Evolutionary conservation across 345 rosid genomes (phyloP).

Genomic region (Sonneratia caseolaris): DNA sequence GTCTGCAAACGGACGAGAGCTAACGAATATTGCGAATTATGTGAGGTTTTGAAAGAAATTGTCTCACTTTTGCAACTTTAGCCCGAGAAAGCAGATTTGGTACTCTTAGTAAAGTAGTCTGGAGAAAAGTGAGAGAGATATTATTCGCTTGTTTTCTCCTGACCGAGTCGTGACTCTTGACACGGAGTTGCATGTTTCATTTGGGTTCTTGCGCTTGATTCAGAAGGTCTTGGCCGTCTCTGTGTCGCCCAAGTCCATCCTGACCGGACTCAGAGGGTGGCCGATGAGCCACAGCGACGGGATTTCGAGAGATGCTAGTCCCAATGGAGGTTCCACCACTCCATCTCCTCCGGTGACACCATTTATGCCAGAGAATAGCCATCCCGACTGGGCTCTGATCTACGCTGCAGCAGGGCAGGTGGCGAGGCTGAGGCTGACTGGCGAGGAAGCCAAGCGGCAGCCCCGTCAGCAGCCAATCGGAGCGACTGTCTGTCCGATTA

Average conservation of each 20-base stretch:
- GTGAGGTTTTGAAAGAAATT: not conserved
- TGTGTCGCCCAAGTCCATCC: constrained; percentile 67
- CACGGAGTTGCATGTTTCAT: not conserved
- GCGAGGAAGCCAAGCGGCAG: constrained; percentile 12
- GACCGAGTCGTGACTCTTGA: not conserved
- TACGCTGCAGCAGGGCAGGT: constrained; percentile 69
- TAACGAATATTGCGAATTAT: not conserved
- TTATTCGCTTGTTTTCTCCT: not conserved
- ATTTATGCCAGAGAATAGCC: constrained; percentile 22
- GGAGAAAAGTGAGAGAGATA: not conserved
- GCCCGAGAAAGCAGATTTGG: not conserved
- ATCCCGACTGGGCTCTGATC: constrained; percentile 40
- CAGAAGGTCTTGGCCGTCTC: constrained; percentile 25
- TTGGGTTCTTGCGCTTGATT: not conserved
- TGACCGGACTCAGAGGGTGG: constrained; percentile 32
- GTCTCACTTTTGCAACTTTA: not conserved
- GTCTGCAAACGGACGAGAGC: not conserved
- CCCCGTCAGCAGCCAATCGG: not conserved
- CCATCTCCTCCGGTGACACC: constrained; percentile 44
- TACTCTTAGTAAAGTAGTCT: not conserved
- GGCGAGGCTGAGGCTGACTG: constrained; percentile 39
- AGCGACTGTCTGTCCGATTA: not conserved
- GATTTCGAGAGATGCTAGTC: constrained; percentile 35
- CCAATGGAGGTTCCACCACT: constrained; percentile 38
- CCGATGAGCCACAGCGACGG: not conserved